phyloP scores from a whole-genome alignment of 108 stramenopile species.

The Licmophora abbreviata region DNA sequence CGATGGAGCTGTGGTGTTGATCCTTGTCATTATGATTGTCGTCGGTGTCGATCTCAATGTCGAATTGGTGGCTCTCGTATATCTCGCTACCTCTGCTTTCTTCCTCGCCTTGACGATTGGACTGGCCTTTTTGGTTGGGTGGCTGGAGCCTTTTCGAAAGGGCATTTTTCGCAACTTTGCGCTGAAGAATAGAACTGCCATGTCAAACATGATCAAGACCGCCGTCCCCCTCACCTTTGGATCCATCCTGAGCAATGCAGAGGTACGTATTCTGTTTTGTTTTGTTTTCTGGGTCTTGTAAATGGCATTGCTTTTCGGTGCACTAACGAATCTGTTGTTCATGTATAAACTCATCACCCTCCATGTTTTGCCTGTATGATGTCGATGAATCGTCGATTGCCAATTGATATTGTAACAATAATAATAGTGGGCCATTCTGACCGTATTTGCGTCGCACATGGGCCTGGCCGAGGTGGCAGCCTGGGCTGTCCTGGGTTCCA shows the following conservation, averaged over 20 bases:
- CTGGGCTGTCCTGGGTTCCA: slow-evolving; percentile 59
- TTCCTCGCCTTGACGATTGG: slow-evolving; percentile 1
- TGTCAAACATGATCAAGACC: slow-evolving; percentile 36
- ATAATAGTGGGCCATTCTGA: slow-evolving; percentile 67
- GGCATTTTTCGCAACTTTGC: slow-evolving; percentile 27
- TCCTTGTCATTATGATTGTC: background rate
- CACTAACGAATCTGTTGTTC: too few relatives aligned
- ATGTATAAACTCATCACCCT: too few relatives aligned
- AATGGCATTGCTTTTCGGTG: too few relatives aligned
- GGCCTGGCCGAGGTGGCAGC: slow-evolving; percentile 70
- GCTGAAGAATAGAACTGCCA: slow-evolving; percentile 17
- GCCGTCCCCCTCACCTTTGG: slow-evolving; percentile 51
- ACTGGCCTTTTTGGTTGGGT: slow-evolving; percentile 10
- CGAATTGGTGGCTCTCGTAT: slow-evolving; percentile 3
- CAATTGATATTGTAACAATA: too few relatives aligned
- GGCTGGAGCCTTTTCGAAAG: slow-evolving; percentile 31
- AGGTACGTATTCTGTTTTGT: too few relatives aligned
- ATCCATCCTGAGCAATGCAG: slow-evolving; percentile 51
- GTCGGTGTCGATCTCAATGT: background rate
- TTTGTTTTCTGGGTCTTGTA: too few relatives aligned
- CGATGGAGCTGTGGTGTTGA: background rate
- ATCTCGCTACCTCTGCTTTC: background rate
- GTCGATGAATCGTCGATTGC: too few relatives aligned
- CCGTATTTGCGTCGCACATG: slow-evolving; percentile 40
- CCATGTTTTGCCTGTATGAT: too few relatives aligned